A percentile compares a stretch with the other conserved stretches of the same genome.
Evolutionary conservation across 192 early-diverging fungal genomes (phyloP).

Genomic region (Entophlyctis luteolus): DNA sequence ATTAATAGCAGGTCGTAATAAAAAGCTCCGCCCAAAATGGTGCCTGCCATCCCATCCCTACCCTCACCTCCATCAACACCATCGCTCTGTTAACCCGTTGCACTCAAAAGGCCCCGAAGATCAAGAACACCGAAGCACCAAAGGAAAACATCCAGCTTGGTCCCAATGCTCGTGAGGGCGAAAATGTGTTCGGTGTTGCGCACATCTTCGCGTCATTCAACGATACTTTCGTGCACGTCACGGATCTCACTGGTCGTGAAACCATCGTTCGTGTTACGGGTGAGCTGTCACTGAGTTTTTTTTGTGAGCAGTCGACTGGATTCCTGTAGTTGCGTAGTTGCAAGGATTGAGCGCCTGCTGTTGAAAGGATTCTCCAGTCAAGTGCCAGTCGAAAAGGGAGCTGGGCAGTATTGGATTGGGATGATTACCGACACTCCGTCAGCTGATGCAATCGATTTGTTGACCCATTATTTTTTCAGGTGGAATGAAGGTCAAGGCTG

Average conservation of each 20-base stretch:
- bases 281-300: conserved; percentile 45
- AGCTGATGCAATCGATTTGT: too few species aligned
- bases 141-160: conserved; percentile 91
- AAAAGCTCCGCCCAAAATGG: background rate
- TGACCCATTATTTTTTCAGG: conserved; percentile 46
- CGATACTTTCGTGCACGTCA: conserved; percentile 99
- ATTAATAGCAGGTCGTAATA: too few species aligned
- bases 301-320: background rate
- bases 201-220: conserved; percentile 99
- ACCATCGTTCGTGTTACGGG: conserved; percentile 98
- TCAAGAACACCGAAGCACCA: conserved; percentile 62
- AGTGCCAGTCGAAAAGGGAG: too few species aligned
- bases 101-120: conserved; percentile 51
- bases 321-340: too few species aligned
- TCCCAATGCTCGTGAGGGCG: conserved; percentile 94
- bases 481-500: conserved; percentile 99
- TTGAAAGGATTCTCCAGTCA: too few species aligned
- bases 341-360: too few species aligned
- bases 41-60: background rate
- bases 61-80: background rate
- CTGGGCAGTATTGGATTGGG: too few species aligned
- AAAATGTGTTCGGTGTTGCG: conserved; percentile 98
- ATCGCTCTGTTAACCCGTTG: background rate
- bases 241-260: conserved; percentile 99
- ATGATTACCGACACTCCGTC: too few species aligned